These are phyloP conservation scores for Pseudogymnoascus sp. DNA, from an alignment of 2,329 filamentous ascomycete species.

Conservation along the genomic window DNA sequence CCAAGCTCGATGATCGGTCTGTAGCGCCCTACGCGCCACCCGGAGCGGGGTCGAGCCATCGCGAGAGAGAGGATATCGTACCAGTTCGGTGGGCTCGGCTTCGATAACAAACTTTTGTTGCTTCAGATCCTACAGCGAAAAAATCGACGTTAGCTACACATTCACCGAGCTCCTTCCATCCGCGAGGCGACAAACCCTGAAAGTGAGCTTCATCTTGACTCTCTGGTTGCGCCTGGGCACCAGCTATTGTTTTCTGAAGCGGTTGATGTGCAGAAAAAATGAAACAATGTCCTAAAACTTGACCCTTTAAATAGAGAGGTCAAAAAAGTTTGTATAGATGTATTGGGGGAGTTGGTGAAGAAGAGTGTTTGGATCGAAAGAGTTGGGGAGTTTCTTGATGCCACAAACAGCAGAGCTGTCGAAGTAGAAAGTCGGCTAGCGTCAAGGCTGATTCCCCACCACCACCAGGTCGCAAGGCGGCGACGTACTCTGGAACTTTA, in stretches of 20 bases:
- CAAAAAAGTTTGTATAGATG: neutral
- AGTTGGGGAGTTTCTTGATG: neutral
- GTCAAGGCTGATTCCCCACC: slow-evolving; percentile 2
- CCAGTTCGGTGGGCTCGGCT: slow-evolving; percentile 83
- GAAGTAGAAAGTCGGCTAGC: slow-evolving; percentile 1
- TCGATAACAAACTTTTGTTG: slow-evolving; percentile 98
- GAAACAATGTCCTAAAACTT: neutral
- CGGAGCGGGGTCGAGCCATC: slow-evolving; percentile 20
- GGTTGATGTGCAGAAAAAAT: neutral
- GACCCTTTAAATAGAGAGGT: neutral
- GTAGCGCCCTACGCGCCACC: slow-evolving; percentile 10
- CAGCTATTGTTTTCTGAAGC: neutral
- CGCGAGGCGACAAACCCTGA: slow-evolving; percentile 46
- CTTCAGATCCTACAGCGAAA: slow-evolving; percentile 73
- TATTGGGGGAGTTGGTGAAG: neutral
- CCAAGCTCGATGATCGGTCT: neutral
- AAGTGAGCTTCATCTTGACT: slow-evolving; percentile 60
- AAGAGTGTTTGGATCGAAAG: neutral
- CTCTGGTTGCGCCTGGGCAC: neutral
- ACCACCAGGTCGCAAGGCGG: neutral
- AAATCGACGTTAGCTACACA: slow-evolving; percentile 18
- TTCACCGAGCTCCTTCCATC: slow-evolving; percentile 20
- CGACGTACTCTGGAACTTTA: slow-evolving; percentile 1
- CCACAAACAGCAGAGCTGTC: slow-evolving; percentile 1
- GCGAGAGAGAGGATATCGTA: slow-evolving; percentile 39